These are phyloP conservation scores for Coemansia sp. DNA, from an alignment of 192 early-diverging fungal genomes.

Conservation along the genomic window DNA sequence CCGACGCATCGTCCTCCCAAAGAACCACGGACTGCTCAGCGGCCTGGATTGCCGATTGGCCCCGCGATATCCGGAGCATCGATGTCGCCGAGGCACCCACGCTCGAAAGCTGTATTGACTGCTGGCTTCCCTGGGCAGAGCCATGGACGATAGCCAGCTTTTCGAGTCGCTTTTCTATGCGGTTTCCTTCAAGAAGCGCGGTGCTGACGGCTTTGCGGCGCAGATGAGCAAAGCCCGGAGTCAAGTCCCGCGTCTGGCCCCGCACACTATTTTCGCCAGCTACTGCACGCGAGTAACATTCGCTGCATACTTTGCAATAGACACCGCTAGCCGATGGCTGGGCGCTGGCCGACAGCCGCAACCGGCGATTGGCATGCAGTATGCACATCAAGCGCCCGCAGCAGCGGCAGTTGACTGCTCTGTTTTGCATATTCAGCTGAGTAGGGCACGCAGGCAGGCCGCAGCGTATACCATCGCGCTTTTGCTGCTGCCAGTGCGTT, in stretches of 20 bases:
- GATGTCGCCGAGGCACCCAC: background rate
- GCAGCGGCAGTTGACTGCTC: constrained; percentile 27
- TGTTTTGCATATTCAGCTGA: constrained; percentile 4
- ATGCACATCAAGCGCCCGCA: constrained; percentile 66
- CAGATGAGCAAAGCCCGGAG: constrained; percentile 51
- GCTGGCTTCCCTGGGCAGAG: background rate
- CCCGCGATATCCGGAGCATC: background rate
- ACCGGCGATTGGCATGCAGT: constrained; percentile 53
- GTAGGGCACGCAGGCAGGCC: constrained; percentile 19
- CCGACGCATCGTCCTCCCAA: constrained; percentile 31
- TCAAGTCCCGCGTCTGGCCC: constrained; percentile 52
- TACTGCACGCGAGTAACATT: constrained; percentile 50
- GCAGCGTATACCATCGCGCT: constrained; percentile 12
- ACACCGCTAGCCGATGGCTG: constrained; percentile 58
- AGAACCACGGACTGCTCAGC: constrained; percentile 43
- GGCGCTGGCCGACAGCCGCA: constrained; percentile 59
- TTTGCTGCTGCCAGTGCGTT: constrained; percentile 32
- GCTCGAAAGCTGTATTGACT: background rate
- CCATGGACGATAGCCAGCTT: constrained; percentile 49
- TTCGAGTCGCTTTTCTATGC: constrained; percentile 71
- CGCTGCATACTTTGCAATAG: constrained; percentile 58
- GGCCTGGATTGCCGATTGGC: constrained; percentile 10
- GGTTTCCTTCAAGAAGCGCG: constrained; percentile 65
- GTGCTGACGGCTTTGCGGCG: constrained; percentile 54
- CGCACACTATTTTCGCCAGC: constrained; percentile 14